Evolutionary conservation across 2,329 filamentous ascomycete genomes (phyloP), one percentile per base, ranked within the genome.

Genomic region (Cercospora sojina): DNA sequence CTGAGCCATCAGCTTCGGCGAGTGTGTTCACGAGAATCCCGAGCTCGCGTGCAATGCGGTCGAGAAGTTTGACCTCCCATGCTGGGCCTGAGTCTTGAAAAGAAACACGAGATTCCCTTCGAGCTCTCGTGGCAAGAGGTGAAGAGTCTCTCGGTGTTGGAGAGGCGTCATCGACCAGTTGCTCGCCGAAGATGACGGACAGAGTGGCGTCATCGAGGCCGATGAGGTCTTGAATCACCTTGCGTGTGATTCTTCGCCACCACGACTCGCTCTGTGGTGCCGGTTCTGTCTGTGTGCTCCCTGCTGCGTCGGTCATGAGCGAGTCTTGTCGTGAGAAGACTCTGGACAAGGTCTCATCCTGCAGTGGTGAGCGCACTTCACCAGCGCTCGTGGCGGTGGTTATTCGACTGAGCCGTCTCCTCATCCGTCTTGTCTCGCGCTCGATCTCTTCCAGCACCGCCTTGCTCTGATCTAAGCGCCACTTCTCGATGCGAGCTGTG

Each of bases 401-500:
- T 53, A 82, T 82, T 71, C 87, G 82, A 7, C 87, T 89, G 77
- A 87, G 86, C 32, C 89, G 84, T 65, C 90, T 86, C 65, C 90
- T 85, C 55, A 75, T 68, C 41, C 82, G 74, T 64, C 87, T 84
- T 3, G 93, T 96, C 79, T 97, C 92, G 68, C 87, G 90, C 78
- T 96, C 91, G 57, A 98, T 93, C 79, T 97, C 92, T 64, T 96
- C 91, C 35, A 97, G 78, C 29, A 99, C 82, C 10, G 92, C 88
- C 66, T 87, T 87, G 77, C 93, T 97, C 77, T 99, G 93, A 75
- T 98, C 94, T 75, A 96, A 80, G 64, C 93, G 87, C 95, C 95
- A 99, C 60, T 87, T 86, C 79, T 98, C 94, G 75, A 99, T 96
- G 67, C 94, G 87, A 72, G 89, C 87, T 76, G 89, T 90, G 75